Conservation (phyloP, 2,329 filamentous ascomycete genomes). For the Ceratocystiopsis brevicomis region DNA sequence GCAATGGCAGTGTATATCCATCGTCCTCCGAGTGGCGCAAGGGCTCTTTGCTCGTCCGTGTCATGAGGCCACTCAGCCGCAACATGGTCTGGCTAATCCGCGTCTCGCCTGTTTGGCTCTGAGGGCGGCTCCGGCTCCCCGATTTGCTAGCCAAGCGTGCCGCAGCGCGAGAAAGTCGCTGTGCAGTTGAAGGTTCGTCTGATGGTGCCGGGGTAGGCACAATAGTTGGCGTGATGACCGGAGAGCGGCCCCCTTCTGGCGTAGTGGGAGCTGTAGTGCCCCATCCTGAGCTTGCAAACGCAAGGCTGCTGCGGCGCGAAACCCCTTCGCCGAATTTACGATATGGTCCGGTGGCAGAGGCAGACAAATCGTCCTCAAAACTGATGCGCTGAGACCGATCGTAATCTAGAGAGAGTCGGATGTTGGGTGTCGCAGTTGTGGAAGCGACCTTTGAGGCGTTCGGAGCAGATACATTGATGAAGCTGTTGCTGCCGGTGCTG, state of each 20-base stretch:
- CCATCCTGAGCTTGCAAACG: slow-evolving; percentile 31
- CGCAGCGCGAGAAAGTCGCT: slow-evolving; percentile 37
- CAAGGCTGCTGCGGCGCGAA: slow-evolving; percentile 32
- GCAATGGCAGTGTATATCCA: neutral
- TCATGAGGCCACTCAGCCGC: slow-evolving; percentile 30
- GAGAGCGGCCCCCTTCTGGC: slow-evolving; percentile 13
- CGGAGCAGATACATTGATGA: slow-evolving; percentile 24
- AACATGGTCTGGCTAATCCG: slow-evolving; percentile 39
- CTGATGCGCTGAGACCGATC: slow-evolving; percentile 30
- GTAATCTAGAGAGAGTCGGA: slow-evolving; percentile 36
- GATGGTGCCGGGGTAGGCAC: neutral
- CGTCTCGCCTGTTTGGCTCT: slow-evolving; percentile 38
- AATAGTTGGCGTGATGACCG: slow-evolving; percentile 13
- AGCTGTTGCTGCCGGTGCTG: slow-evolving; percentile 20
- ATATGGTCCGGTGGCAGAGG: slow-evolving; percentile 10
- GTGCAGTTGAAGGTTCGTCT: slow-evolving; percentile 32
- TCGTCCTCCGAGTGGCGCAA: slow-evolving; percentile 16
- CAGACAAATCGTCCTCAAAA: slow-evolving; percentile 23
- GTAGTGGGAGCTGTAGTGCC: slow-evolving; percentile 19
- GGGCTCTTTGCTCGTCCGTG: slow-evolving; percentile 29
- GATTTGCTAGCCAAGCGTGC: slow-evolving; percentile 27
- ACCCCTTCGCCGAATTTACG: slow-evolving; percentile 12
- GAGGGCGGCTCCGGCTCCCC: slow-evolving; percentile 31
- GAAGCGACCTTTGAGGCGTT: slow-evolving; percentile 15
- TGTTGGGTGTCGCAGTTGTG: slow-evolving; percentile 17